Evolutionary conservation across 1,284 basidiomycete genomes (phyloP).

Genomic region (Microbotryomycetes sp.): DNA sequence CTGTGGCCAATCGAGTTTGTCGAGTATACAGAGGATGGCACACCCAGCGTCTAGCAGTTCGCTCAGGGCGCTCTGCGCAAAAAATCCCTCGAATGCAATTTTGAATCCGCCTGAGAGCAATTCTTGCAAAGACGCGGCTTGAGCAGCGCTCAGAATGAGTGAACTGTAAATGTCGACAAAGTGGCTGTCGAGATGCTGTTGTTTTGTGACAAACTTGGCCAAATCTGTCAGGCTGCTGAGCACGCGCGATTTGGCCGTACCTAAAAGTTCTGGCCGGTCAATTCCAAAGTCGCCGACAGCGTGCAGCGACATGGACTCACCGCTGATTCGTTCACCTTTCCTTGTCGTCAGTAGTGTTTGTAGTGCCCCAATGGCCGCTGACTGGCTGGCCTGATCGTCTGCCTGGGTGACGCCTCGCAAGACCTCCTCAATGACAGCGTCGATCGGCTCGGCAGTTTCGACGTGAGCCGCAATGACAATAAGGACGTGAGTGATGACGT

Average conservation of each 20-base stretch:
- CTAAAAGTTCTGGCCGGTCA: neutral
- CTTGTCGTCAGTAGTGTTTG: neutral
- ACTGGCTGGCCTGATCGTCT: neutral
- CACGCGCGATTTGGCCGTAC: neutral
- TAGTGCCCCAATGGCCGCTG: neutral
- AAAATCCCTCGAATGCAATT: slow-evolving; percentile 15
- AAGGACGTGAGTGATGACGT: slow-evolving; percentile 19
- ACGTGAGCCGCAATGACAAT: slow-evolving; percentile 12
- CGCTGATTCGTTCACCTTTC: neutral
- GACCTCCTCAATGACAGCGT: slow-evolving; percentile 17
- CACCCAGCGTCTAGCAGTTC: slow-evolving; percentile 16
- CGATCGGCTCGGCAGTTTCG: slow-evolving; percentile 17
- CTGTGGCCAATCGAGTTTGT: slow-evolving; percentile 16
- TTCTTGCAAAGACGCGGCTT: slow-evolving; percentile 21
- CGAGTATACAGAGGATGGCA: slow-evolving; percentile 20
- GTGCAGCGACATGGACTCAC: neutral
- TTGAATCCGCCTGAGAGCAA: slow-evolving; percentile 17
- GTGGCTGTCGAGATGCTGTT: neutral
- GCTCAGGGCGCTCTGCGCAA: neutral
- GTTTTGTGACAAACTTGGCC: neutral
- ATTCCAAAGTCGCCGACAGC: too few species aligned
- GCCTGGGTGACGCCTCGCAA: slow-evolving; percentile 4
- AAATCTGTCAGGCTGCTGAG: neutral
- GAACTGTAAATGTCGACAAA: neutral
- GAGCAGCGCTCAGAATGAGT: neutral